Evolutionary conservation across 371 early-diverging fungal species (phyloP).

Genomic region (Zopfochytrium polystomum): DNA sequence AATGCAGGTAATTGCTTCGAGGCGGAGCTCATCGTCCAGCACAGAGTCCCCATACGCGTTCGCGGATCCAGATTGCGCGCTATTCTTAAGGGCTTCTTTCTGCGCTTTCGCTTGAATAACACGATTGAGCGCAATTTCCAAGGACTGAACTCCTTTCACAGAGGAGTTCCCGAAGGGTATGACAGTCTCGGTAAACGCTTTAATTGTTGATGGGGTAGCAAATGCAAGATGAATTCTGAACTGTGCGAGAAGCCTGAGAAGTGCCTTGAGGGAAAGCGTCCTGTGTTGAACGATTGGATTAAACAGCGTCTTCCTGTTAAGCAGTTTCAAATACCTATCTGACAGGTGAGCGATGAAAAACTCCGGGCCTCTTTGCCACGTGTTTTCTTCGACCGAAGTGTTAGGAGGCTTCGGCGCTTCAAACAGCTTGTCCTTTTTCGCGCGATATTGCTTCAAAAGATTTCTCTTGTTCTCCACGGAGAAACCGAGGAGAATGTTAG

Average conservation of each 20-base stretch:
- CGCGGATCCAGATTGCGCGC: conserved; percentile 3
- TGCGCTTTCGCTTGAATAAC: neutral
- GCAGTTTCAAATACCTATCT: neutral
- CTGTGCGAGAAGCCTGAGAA: neutral
- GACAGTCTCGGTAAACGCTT: conserved; percentile 1
- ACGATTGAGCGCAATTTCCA: neutral
- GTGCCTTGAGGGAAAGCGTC: neutral
- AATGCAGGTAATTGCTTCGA: conserved; percentile 31
- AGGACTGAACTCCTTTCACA: conserved; percentile 2
- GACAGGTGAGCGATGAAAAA: neutral
- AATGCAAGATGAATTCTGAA: neutral
- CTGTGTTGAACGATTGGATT: no score
- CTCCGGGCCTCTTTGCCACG: neutral
- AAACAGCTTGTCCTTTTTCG: neutral
- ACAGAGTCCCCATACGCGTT: conserved; percentile 30
- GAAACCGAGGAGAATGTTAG: neutral
- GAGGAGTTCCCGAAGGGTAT: neutral
- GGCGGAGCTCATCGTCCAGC: conserved; percentile 30
- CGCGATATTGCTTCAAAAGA: neutral
- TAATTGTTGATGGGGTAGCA: neutral
- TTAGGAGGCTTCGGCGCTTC: neutral
- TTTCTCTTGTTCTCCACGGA: neutral
- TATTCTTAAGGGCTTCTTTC: neutral
- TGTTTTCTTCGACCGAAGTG: neutral
- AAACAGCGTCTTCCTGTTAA: neutral